Percentiles rank a stretch among this genome's conserved stretches.
These are phyloP conservation scores for Halophytophthora batemanensis DNA, from an alignment of 352 stramenopile genomes.

Conservation along the genomic window DNA sequence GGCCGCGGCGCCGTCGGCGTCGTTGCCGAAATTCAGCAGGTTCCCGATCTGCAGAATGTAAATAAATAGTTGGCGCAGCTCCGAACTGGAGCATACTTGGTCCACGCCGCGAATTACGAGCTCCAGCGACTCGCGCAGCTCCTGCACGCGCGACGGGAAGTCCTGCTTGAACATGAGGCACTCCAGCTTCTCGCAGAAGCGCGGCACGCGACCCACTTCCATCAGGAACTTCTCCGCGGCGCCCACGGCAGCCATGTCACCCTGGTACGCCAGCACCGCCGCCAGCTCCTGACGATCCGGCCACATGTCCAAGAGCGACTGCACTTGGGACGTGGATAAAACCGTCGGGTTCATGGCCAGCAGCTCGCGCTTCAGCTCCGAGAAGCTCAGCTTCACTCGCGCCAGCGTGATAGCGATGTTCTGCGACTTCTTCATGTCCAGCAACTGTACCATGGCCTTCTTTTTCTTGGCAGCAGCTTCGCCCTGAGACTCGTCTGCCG, in stretches of 20 bases:
- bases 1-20: conserved; percentile 27
- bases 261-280: conserved; percentile 61
- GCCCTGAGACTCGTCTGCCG: conserved; percentile 20
- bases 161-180: conserved; percentile 86
- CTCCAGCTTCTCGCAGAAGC: conserved; percentile 67
- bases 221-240: conserved; percentile 77
- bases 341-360: conserved; percentile 75
- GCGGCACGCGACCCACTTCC: conserved; percentile 63
- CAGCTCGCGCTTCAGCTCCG: conserved; percentile 71
- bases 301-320: conserved; percentile 86
- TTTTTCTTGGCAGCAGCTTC: conserved; percentile 42
- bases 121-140: conserved; percentile 69
- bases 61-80: conserved; percentile 80
- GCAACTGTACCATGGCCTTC: conserved; percentile 70
- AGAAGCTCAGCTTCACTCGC: conserved; percentile 67
- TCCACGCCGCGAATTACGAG: conserved; percentile 76
- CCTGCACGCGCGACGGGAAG: conserved; percentile 70
- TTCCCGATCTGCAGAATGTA: conserved; percentile 85
- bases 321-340: conserved; percentile 69
- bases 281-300: conserved; percentile 72
- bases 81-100: conserved; percentile 73
- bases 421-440: conserved; percentile 88
- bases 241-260: conserved; percentile 56
- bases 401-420: conserved; percentile 85
- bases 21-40: conserved; percentile 70